A percentile compares a stretch with the other conserved stretches of the same genome.
Evolutionary conservation across 306 rosid genomes (phyloP).

Genomic region (Trifolium fragiferum): DNA sequence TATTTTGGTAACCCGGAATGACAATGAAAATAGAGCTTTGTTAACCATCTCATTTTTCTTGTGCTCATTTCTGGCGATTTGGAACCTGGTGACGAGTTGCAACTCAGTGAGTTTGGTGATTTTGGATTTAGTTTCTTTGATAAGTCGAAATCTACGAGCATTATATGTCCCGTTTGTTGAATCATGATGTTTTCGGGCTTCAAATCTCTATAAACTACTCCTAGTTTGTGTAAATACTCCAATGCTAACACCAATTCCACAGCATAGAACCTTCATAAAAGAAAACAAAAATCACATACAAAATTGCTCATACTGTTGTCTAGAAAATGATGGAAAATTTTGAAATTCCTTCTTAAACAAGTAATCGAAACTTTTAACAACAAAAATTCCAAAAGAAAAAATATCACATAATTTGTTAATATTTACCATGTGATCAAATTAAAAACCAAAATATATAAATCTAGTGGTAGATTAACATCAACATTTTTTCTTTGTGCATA

Average conservation of each 20-base stretch:
- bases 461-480: too few relatives aligned
- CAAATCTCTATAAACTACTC: slow-evolving; percentile 85
- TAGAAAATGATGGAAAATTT: neutral
- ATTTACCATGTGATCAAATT: too few relatives aligned
- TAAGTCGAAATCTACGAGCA: slow-evolving; percentile 94
- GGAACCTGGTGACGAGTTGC: slow-evolving; percentile 41
- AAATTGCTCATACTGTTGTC: neutral
- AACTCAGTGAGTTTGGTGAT: slow-evolving; percentile 45
- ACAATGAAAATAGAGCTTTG: slow-evolving; percentile 47
- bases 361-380: neutral
- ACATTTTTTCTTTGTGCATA: too few relatives aligned
- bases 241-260: slow-evolving; percentile 80
- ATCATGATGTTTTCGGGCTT: slow-evolving; percentile 90
- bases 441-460: too few relatives aligned
- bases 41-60: slow-evolving; percentile 35
- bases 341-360: neutral
- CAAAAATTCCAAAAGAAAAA: neutral
- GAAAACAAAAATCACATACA: neutral
- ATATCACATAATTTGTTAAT: too few relatives aligned
- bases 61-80: neutral
- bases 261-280: slow-evolving; percentile 70
- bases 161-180: slow-evolving; percentile 85
- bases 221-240: slow-evolving; percentile 80
- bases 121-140: slow-evolving; percentile 63
- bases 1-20: slow-evolving; percentile 42